Percentiles rank a stretch among this genome's conserved stretches.
Evolutionary conservation across 208 protist species (phyloP).

Genomic region (Leishmania aethiopica): DNA sequence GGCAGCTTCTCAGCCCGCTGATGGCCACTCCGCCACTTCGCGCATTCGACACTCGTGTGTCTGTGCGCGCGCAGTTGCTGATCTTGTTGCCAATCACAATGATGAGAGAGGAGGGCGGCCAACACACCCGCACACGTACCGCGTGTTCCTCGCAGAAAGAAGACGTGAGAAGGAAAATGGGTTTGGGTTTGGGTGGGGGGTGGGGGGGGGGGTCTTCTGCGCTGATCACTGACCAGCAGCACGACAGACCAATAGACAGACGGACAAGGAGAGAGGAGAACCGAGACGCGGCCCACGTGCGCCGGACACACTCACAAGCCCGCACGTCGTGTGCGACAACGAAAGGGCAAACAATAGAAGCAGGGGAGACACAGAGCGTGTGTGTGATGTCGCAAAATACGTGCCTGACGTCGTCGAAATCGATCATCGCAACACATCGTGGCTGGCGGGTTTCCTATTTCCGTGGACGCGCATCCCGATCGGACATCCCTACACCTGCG

Average conservation of each 20-base stretch:
- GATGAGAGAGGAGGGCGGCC: background rate
- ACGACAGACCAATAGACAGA: background rate
- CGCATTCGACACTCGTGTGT: background rate
- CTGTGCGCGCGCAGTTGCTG: background rate
- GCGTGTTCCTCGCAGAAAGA: background rate
- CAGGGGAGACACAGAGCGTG: background rate
- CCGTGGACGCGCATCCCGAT: background rate
- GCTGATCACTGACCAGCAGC: background rate
- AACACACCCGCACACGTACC: background rate
- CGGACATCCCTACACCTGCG: background rate
- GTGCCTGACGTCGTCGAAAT: too few species aligned
- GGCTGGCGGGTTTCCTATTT: background rate
- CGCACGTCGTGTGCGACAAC: background rate
- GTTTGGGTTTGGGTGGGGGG: too few species aligned
- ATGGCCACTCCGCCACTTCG: background rate
- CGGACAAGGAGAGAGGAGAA: background rate
- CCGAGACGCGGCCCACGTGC: background rate
- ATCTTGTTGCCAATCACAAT: background rate
- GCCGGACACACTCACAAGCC: background rate
- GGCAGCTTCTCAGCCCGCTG: background rate
- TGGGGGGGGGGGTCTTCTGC: too few species aligned
- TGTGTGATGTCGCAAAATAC: too few species aligned
- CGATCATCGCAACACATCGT: background rate
- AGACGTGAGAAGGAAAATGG: background rate
- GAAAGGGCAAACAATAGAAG: background rate